A percentile compares a stretch with the other conserved stretches of the same genome.
phyloP scores from a whole-genome alignment of 768 basidiomycete genomes.

The Suillus decipiens region DNA sequence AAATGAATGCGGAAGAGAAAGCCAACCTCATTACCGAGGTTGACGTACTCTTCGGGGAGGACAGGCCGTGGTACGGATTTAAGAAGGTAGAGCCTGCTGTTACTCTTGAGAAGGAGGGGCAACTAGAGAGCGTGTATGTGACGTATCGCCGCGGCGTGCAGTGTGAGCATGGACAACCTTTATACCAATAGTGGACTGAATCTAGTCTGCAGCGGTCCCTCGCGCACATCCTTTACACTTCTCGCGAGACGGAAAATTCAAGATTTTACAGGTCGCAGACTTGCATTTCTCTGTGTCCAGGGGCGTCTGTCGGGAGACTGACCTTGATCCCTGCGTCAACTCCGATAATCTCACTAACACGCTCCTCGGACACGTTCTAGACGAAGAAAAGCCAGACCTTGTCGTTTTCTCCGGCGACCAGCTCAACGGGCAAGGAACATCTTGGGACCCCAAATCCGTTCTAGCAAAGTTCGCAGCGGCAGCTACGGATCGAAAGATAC shows the following conservation, averaged over 20 bases:
- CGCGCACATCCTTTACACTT: conserved; percentile 82
- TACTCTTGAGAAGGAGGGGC: conserved; percentile 41
- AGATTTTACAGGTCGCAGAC: conserved; percentile 89
- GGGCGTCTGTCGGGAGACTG: conserved; percentile 77
- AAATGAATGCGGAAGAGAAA: conserved; percentile 61
- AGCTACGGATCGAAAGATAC: conserved; percentile 73
- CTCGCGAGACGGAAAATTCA: conserved; percentile 80
- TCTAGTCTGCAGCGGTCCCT: conserved; percentile 53
- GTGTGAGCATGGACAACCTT: conserved; percentile 43
- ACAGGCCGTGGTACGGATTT: conserved; percentile 85
- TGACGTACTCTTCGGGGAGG: conserved; percentile 88
- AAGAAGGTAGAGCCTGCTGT: conserved; percentile 66
- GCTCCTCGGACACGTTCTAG: conserved; percentile 70
- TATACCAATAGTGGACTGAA: conserved; percentile 10
- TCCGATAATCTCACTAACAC: conserved; percentile 82
- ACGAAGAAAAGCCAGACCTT: conserved; percentile 83
- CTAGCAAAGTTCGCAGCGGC: conserved; percentile 54
- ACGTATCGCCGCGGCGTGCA: conserved; percentile 76
- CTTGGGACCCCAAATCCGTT: conserved; percentile 88
- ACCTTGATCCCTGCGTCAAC: conserved; percentile 46
- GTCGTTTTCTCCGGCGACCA: conserved; percentile 95
- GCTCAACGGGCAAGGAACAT: conserved; percentile 86
- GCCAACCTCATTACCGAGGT: conserved; percentile 81
- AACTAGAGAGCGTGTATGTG: conserved; percentile 57
- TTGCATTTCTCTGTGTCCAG: conserved; percentile 86